These are phyloP conservation scores for Cucumis cinereus DNA, from an alignment of 306 rosid species.

Conservation along the genomic window DNA sequence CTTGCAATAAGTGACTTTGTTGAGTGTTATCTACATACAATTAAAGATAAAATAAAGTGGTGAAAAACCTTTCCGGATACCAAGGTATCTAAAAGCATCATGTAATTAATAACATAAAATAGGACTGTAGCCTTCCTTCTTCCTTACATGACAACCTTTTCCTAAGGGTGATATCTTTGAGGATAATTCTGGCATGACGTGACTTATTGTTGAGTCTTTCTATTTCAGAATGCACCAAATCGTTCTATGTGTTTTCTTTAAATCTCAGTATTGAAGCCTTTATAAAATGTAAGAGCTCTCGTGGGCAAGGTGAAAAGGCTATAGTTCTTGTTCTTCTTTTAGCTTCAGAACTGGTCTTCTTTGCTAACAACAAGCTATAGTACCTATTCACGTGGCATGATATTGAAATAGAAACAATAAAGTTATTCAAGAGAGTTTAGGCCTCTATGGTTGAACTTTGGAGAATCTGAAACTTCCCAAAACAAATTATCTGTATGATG, in stretches of 20 bases:
- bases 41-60: background rate
- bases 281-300: background rate
- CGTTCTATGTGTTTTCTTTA: background rate
- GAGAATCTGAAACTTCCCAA: background rate
- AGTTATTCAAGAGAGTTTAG: background rate
- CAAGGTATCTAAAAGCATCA: background rate
- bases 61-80: background rate
- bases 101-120: background rate
- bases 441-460: background rate
- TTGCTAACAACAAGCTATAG: background rate
- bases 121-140: background rate
- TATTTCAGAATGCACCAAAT: background rate
- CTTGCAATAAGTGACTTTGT: background rate
- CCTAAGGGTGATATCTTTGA: background rate
- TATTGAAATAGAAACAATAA: background rate
- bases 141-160: background rate
- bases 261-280: background rate
- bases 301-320: background rate
- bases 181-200: background rate
- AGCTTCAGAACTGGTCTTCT: background rate
- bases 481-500: background rate
- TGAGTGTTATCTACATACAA: background rate
- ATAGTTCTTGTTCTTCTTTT: background rate
- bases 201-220: background rate
- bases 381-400: background rate